These are phyloP conservation scores for Podaxis rugospora DNA, from an alignment of 768 basidiomycete genomes.

Conservation along the genomic window DNA sequence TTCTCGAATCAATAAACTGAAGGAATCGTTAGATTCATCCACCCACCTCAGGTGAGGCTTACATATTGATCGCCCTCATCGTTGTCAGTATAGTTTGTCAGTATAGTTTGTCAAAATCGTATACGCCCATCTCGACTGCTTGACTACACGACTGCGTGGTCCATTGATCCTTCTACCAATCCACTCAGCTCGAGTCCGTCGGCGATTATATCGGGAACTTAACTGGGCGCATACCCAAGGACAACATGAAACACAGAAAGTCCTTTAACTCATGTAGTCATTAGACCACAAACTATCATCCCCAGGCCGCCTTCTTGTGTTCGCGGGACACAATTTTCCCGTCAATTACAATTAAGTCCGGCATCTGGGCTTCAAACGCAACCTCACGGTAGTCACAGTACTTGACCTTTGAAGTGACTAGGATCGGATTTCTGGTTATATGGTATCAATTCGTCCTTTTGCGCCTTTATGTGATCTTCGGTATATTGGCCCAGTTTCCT, in stretches of 20 bases:
- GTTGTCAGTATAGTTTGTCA: constrained; percentile 67
- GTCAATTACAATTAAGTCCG: constrained; percentile 55
- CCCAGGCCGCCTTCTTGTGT: constrained; percentile 47
- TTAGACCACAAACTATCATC: constrained; percentile 67
- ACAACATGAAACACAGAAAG: constrained; percentile 63
- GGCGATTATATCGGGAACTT: constrained; percentile 44
- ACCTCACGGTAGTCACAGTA: constrained; percentile 39
- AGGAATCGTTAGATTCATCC: constrained; percentile 46
- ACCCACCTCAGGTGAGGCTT: constrained; percentile 49
- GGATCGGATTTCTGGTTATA: constrained; percentile 57
- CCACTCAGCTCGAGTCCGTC: constrained; percentile 54
- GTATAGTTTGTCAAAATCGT: constrained; percentile 60
- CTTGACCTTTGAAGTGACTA: constrained; percentile 42
- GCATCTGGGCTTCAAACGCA: constrained; percentile 57
- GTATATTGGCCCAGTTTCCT: constrained; percentile 37
- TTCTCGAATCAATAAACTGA: constrained; percentile 60
- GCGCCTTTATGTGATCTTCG: neutral
- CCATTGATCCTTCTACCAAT: constrained; percentile 43
- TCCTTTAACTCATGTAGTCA: constrained; percentile 65
- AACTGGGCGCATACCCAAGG: constrained; percentile 53
- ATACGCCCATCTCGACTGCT: constrained; percentile 43
- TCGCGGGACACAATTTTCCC: neutral
- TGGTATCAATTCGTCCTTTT: constrained; percentile 44
- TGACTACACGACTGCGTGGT: constrained; percentile 50
- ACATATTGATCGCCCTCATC: constrained; percentile 61